Evolutionary conservation across 129 eudicot species (phyloP), one percentile per base, ranked within the genome.

Genomic region (sunflower (Helianthus annuus)): DNA sequence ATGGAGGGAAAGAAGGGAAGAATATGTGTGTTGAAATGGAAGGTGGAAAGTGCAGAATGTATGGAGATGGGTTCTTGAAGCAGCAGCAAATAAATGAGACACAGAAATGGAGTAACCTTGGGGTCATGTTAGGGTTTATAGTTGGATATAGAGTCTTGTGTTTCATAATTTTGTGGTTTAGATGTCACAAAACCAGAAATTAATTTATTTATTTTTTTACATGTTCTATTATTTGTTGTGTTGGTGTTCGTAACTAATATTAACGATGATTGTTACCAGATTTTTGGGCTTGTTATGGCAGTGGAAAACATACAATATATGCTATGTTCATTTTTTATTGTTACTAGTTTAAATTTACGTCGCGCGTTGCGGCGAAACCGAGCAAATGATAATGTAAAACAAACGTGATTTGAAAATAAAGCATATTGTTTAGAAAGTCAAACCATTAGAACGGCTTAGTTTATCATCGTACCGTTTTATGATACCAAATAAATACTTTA

Each of bases 21-120:
- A 76, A 27, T 7, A 83, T 77, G 79, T 94, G 99, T 66, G 74
- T 88, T 62, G 85, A 90, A 48, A 70, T 71, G 66, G 83, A 77
- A 45, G 75, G 82, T 39, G 88, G 82, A 2, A 73, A 78, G 34
- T 94, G 99, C 76, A 84, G 48, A 59, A 53, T 94, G 78, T 79
- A 76, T 78, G 97, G 93, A 7, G 78, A 79, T 63, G 97, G 79
- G 67, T 90, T 90, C 77, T 78, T 90, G 83, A 81, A 69, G 65
- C 88, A 88, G 68, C 93, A 90, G 48, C 91, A 86, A 15, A 29
- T 94, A 19, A 70, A 70, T 66, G 89, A 90, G 68, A 77, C 83
- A 36, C 87, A 88, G 24, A 94, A 90, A 57, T 94, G 99, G 99
- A 94, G 83, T 75, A 88, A 94, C 73, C 70, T 94, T 74, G 93